These are phyloP conservation scores for Microbotryomycetes sp. DNA, from an alignment of 1,284 basidiomycete genomes.

Conservation along the genomic window DNA sequence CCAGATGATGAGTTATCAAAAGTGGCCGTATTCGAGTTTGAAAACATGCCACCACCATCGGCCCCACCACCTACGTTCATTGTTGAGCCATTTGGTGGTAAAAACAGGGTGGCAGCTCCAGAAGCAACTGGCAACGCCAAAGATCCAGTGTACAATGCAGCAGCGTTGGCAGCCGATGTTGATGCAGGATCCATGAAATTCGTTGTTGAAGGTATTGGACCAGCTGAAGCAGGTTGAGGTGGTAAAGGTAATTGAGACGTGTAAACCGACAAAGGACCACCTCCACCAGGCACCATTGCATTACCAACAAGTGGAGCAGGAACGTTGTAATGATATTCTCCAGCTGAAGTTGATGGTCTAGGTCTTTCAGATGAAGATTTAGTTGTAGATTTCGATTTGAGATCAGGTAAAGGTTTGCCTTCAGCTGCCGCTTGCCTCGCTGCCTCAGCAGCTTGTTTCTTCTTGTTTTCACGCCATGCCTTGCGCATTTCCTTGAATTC, in stretches of 20 bases:
- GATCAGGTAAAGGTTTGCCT: background rate
- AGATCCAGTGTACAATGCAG: background rate
- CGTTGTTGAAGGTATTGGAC: background rate
- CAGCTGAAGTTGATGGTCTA: conserved; percentile 30
- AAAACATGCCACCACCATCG: background rate
- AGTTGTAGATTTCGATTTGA: background rate
- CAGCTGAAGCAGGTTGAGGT: background rate
- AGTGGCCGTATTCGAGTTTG: background rate
- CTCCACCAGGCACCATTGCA: conserved; percentile 6
- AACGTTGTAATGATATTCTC: conserved; percentile 26
- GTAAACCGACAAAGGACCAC: background rate
- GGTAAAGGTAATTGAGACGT: background rate
- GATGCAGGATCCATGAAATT: background rate
- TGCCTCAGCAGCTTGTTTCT: conserved; percentile 51
- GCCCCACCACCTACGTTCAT: no score
- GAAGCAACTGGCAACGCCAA: background rate
- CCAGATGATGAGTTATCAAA: background rate
- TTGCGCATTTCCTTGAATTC: conserved; percentile 98
- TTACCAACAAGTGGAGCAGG: conserved; percentile 19
- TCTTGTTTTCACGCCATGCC: conserved; percentile 88
- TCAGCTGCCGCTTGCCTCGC: conserved; percentile 8
- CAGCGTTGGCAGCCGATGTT: background rate
- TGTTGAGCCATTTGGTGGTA: no score
- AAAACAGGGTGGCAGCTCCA: background rate
- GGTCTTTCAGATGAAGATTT: conserved; percentile 7